Percentiles rank a stretch among this genome's conserved stretches.
Conservation (phyloP, 2,329 filamentous ascomycete genomes). For the Cadophora gregata region DNA sequence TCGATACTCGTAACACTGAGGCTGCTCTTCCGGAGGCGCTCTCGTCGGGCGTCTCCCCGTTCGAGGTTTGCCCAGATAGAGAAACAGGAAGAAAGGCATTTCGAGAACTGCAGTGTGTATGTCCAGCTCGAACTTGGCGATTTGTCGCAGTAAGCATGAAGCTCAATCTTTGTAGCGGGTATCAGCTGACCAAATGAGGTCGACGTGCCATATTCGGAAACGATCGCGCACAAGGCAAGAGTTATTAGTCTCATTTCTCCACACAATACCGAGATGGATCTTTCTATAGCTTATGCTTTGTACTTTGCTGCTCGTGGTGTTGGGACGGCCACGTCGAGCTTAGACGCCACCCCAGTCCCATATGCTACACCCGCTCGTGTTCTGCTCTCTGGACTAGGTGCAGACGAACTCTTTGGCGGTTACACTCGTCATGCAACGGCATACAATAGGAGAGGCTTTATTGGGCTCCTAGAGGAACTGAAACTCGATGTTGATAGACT, state of each 20-base stretch:
- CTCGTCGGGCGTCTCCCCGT: slow-evolving; percentile 51
- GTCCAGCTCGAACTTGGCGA: slow-evolving; percentile 76
- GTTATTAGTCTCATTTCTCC: slow-evolving; percentile 84
- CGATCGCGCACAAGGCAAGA: slow-evolving; percentile 67
- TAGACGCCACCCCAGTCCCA: slow-evolving; percentile 26
- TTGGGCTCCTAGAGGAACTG: slow-evolving; percentile 79
- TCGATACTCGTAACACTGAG: background rate
- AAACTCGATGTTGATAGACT: slow-evolving; percentile 84
- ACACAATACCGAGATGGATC: slow-evolving; percentile 98
- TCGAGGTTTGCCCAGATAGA: slow-evolving; percentile 88
- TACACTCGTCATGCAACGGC: slow-evolving; percentile 85
- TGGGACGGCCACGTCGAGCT: slow-evolving; percentile 44
- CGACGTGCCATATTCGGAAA: slow-evolving; percentile 82
- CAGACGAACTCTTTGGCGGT: slow-evolving; percentile 94
- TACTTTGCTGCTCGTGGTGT: slow-evolving; percentile 90
- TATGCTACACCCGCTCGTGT: slow-evolving; percentile 80
- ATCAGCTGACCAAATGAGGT: slow-evolving; percentile 53
- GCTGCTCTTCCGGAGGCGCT: background rate
- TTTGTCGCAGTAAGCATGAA: slow-evolving; percentile 69
- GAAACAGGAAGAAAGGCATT: slow-evolving; percentile 83
- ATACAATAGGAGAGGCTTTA: slow-evolving; percentile 71
- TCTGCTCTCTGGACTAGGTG: slow-evolving; percentile 88
- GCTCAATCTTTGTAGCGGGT: background rate
- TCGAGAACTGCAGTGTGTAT: slow-evolving; percentile 72
- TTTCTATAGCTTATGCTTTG: slow-evolving; percentile 91